Evolutionary conservation across 2,329 filamentous ascomycete species (phyloP).

Genomic region (Cordyceps farinosa): DNA sequence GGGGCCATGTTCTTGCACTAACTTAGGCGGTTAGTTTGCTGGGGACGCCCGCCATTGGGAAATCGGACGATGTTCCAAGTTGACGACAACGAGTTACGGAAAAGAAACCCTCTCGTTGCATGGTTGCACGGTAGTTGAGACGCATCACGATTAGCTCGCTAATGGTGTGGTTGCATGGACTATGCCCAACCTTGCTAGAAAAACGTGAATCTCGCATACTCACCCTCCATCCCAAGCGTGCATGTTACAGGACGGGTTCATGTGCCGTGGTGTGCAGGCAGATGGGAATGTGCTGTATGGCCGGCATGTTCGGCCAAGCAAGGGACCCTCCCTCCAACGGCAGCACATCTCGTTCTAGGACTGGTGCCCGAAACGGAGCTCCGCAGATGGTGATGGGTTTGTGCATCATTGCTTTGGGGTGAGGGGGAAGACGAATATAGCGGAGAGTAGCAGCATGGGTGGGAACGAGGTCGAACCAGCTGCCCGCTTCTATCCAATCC

Average conservation of each 20-base stretch:
- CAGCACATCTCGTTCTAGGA: slow-evolving; percentile 9
- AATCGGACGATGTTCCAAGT: too few relatives aligned
- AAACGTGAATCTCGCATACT: not conserved
- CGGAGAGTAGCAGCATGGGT: not conserved
- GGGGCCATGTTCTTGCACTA: not conserved
- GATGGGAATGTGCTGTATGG: not conserved
- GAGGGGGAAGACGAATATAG: not conserved
- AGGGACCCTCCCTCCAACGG: not conserved
- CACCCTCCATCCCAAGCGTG: not conserved
- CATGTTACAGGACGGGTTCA: not conserved
- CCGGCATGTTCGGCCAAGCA: slow-evolving; percentile 1
- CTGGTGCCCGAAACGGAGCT: slow-evolving; percentile 14
- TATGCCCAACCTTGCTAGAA: slow-evolving; percentile 1
- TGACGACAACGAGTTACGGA: not conserved
- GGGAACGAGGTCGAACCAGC: not conserved
- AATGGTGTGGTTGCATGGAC: not conserved
- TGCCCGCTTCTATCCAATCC: not conserved
- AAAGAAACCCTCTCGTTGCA: not conserved
- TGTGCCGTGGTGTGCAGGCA: not conserved
- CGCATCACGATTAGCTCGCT: not conserved
- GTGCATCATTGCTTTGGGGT: not conserved
- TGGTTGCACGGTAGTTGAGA: not conserved
- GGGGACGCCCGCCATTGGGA: too few relatives aligned
- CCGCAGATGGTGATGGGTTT: not conserved
- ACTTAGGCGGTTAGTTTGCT: not conserved